These are phyloP conservation scores for Salix arbutifolia DNA, from an alignment of 345 rosid genomes.

Conservation along the genomic window DNA sequence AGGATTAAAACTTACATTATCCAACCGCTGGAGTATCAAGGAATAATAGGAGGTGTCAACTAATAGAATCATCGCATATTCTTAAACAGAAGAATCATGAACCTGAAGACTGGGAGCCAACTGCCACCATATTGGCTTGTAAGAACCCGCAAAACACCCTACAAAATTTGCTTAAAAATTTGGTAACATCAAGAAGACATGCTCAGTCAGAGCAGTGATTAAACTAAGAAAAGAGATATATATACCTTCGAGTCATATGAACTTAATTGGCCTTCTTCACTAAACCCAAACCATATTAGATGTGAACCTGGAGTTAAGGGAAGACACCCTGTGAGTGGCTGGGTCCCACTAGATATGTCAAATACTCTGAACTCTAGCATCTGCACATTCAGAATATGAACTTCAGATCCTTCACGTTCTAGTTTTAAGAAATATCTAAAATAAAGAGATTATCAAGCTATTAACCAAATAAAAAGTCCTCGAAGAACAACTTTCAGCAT, in stretches of 20 bases:
- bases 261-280: slow-evolving; percentile 84
- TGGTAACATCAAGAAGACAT: slow-evolving; percentile 15
- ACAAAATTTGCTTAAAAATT: slow-evolving; percentile 19
- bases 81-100: slow-evolving; percentile 19
- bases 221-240: slow-evolving; percentile 4
- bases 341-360: slow-evolving; percentile 55
- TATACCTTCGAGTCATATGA: slow-evolving; percentile 81
- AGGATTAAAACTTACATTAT: slow-evolving; percentile 12
- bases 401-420: slow-evolving; percentile 1
- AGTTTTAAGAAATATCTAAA: not conserved
- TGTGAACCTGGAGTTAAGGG: slow-evolving; percentile 78
- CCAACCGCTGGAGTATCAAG: not conserved
- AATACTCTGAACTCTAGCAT: slow-evolving; percentile 68
- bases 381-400: slow-evolving; percentile 40
- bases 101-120: slow-evolving; percentile 98
- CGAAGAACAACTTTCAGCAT: not conserved
- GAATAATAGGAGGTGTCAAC: not conserved
- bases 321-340: slow-evolving; percentile 57
- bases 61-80: not conserved
- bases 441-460: slow-evolving; percentile 5
- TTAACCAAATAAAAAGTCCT: not conserved
- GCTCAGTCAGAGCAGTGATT: slow-evolving; percentile 1
- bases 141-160: slow-evolving; percentile 75
- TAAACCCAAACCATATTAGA: slow-evolving; percentile 82
- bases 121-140: slow-evolving; percentile 78